Conservation (phyloP, 805 yeast genomes). For the Lachancea meyersii region DNA sequence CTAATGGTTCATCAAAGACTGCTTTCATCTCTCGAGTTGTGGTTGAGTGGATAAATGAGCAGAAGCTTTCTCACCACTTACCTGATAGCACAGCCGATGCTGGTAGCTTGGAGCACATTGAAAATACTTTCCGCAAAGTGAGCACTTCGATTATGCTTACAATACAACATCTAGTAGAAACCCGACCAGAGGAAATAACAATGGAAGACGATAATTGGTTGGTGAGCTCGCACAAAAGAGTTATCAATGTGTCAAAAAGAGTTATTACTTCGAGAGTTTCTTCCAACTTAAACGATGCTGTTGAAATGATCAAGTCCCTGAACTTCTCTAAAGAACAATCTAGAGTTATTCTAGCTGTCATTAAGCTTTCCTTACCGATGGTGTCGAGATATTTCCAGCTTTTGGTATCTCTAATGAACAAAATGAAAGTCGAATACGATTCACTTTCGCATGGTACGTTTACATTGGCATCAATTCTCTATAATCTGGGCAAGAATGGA, state of each 20-base stretch:
- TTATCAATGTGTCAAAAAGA: constrained; percentile 38
- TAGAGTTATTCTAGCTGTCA: constrained; percentile 39
- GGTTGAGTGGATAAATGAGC: constrained; percentile 39
- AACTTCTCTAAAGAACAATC: constrained; percentile 39
- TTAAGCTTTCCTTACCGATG: constrained; percentile 56
- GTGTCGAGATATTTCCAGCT: constrained; percentile 52
- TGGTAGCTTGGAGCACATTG: constrained; percentile 36
- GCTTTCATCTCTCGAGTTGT: constrained; percentile 47
- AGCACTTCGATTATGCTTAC: constrained; percentile 57
- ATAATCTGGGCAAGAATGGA: constrained; percentile 66
- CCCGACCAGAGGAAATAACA: constrained; percentile 30
- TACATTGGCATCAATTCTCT: constrained; percentile 49
- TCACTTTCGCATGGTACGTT: constrained; percentile 57
- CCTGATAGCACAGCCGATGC: neutral
- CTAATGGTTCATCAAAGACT: constrained; percentile 34
- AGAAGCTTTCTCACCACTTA: neutral
- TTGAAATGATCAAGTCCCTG: constrained; percentile 32
- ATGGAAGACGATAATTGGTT: constrained; percentile 71
- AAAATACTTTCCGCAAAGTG: constrained; percentile 43
- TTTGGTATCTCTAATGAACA: constrained; percentile 38
- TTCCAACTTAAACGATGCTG: constrained; percentile 32
- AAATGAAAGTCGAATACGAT: constrained; percentile 43
- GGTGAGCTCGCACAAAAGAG: constrained; percentile 39
- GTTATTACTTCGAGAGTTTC: constrained; percentile 38
- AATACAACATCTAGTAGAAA: constrained; percentile 52